Evolutionary conservation across 352 stramenopile genomes (phyloP), one percentile per base, ranked within the genome.

Genomic region (Blastocystis sp.): DNA sequence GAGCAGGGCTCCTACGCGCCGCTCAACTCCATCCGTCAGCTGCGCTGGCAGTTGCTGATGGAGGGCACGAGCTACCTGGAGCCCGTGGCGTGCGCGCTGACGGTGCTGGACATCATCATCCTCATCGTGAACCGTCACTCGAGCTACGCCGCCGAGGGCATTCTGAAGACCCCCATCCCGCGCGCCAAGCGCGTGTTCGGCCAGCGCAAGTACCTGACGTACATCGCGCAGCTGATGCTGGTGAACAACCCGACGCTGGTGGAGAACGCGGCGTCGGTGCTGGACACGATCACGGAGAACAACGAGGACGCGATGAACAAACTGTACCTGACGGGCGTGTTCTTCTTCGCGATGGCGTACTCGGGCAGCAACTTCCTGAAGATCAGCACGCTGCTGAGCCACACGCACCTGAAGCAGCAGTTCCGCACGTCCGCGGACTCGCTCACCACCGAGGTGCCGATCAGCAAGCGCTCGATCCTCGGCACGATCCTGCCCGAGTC

Each of bases 401-500:
- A 69, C 41, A 93, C 92, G 29, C 93, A 94, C 90, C 76, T 94
- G 3, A 90, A 91, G 59, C 93, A 95, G 90, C 78, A 78, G 67
- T 94, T 94, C 81, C 70, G 90, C 50, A 92, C 92, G 82, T 91
- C 91, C 45, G 92, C 93, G 24, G 88, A 92, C 29, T 91, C 92
- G 6, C 69, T 93, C 1, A 81, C 90, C 19, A 67, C 66, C 13
- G 92, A 95, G 33, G 63, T 93, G 9, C 80, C 91, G 35, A 65
- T 94, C 31, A 92, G 90, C 62, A 90, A 97, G 92, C 65, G 95
- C 91, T 93, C 90, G 65, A 93, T 95, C n/a, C 91, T 98, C 3
- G 91, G 91, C 1, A 93, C 91, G 26, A 93, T 98, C 3, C 91
- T 98, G 1, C 96, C 96, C 0, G 92, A 96, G 51, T 94, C 94